These are phyloP conservation scores for Termitomyces sp. DNA, from an alignment of 768 basidiomycete species.

Conservation along the genomic window DNA sequence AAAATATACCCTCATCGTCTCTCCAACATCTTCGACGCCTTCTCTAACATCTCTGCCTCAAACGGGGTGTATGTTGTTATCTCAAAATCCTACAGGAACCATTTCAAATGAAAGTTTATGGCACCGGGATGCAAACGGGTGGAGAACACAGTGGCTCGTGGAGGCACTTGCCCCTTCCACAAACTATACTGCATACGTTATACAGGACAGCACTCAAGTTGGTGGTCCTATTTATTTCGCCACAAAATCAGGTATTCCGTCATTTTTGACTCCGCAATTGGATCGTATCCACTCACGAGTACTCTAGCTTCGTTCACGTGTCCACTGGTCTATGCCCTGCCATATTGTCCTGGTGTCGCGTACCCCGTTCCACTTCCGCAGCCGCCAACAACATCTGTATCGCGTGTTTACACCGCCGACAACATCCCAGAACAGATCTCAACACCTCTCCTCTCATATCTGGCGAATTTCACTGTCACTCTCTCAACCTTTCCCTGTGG, in stretches of 20 bases:
- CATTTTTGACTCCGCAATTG: neutral
- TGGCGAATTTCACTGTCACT: conserved; percentile 72
- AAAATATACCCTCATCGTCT: conserved; percentile 53
- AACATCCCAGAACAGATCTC: conserved; percentile 50
- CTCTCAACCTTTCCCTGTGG: conserved; percentile 77
- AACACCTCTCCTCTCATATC: conserved; percentile 46
- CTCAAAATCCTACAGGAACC: conserved; percentile 31
- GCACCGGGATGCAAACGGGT: conserved; percentile 55
- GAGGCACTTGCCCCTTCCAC: conserved; percentile 55
- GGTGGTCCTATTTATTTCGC: conserved; percentile 66
- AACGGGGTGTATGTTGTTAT: conserved; percentile 57
- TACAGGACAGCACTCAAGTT: conserved; percentile 53
- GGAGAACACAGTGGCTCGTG: conserved; percentile 67
- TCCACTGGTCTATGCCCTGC: conserved; percentile 63
- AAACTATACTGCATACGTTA: conserved; percentile 76
- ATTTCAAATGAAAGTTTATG: conserved; percentile 47
- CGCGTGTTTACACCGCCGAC: conserved; percentile 41
- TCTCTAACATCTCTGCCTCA: conserved; percentile 40
- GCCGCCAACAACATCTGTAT: conserved; percentile 31
- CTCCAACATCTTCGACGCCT: conserved; percentile 39
- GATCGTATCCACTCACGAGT: neutral
- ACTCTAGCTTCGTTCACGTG: conserved; percentile 60
- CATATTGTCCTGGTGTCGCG: conserved; percentile 68
- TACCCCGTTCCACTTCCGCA: conserved; percentile 68
- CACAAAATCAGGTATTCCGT: conserved; percentile 65